Percentiles rank a stretch among this genome's conserved stretches.
Evolutionary conservation across 2,329 filamentous ascomycete species (phyloP).

Genomic region (Diplodia intermedia): DNA sequence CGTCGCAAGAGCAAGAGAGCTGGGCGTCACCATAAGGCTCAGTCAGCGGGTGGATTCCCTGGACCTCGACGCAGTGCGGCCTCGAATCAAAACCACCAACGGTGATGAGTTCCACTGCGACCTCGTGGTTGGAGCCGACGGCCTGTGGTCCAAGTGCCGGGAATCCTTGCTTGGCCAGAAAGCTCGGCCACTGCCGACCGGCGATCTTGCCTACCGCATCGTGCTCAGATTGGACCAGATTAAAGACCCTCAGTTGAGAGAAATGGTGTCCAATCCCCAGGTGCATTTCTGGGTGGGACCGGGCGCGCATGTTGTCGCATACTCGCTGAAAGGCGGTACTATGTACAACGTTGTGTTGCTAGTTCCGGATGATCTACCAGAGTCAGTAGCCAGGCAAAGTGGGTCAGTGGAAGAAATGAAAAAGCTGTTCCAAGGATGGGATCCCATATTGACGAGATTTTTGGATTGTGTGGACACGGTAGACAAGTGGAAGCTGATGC

Average conservation of each 20-base stretch:
- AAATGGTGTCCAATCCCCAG: slow-evolving; percentile 60
- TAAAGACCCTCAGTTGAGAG: slow-evolving; percentile 57
- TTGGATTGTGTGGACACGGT: slow-evolving; percentile 63
- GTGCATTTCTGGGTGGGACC: slow-evolving; percentile 71
- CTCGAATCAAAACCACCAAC: slow-evolving; percentile 50
- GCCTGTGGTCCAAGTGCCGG: slow-evolving; percentile 67
- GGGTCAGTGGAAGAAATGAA: slow-evolving; percentile 68
- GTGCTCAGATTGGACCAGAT: slow-evolving; percentile 62
- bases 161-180: slow-evolving; percentile 55
- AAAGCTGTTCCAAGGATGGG: slow-evolving; percentile 67
- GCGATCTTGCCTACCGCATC: slow-evolving; percentile 70
- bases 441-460: slow-evolving; percentile 61
- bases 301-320: slow-evolving; percentile 66
- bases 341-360: slow-evolving; percentile 72
- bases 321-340: slow-evolving; percentile 64
- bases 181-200: slow-evolving; percentile 63
- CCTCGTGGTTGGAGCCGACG: slow-evolving; percentile 68
- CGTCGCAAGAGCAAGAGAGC: slow-evolving; percentile 57
- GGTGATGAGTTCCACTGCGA: slow-evolving; percentile 58
- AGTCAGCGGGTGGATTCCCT: slow-evolving; percentile 57
- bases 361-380: slow-evolving; percentile 67
- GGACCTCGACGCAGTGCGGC: slow-evolving; percentile 53
- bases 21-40: slow-evolving; percentile 61
- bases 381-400: slow-evolving; percentile 58
- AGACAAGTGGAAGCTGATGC: slow-evolving; percentile 74